A percentile compares a stretch with the other conserved stretches of the same genome.
Evolutionary conservation across 192 early-diverging fungal species (phyloP).

Genomic region (Phycomyces nitens): DNA sequence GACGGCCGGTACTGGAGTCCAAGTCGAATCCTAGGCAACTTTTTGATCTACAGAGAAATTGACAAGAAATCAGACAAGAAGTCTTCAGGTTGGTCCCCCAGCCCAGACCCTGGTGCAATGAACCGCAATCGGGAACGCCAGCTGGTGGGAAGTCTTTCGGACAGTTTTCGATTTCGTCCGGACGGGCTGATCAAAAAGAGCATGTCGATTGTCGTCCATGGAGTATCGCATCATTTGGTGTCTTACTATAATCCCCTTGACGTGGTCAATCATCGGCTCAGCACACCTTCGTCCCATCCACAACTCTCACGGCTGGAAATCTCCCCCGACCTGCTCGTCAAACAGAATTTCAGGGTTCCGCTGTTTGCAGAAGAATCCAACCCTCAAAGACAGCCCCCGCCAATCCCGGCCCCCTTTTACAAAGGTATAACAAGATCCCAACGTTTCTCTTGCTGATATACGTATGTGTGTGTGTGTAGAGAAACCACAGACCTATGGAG

Average conservation of each 20-base stretch:
- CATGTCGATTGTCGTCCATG: slow-evolving; percentile 51
- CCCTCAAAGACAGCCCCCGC: neutral
- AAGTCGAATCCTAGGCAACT: slow-evolving; percentile 63
- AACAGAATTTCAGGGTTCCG: slow-evolving; percentile 58
- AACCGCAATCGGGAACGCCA: slow-evolving; percentile 10
- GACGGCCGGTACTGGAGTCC: slow-evolving; percentile 66
- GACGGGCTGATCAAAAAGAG: slow-evolving; percentile 63
- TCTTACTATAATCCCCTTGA: slow-evolving; percentile 47
- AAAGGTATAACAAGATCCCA: slow-evolving; percentile 1
- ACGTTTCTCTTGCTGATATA: neutral
- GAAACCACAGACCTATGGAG: too few relatives aligned
- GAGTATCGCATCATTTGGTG: slow-evolving; percentile 37
- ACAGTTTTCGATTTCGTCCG: slow-evolving; percentile 29
- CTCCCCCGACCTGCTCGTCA: slow-evolving; percentile 50
- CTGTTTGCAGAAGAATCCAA: slow-evolving; percentile 30
- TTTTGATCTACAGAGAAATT: slow-evolving; percentile 62
- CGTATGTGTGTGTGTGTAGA: too few relatives aligned
- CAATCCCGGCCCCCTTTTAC: neutral
- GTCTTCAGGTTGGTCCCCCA: slow-evolving; percentile 18
- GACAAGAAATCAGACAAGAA: slow-evolving; percentile 25
- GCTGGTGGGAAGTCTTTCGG: slow-evolving; percentile 29
- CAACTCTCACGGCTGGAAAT: slow-evolving; percentile 53
- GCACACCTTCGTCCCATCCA: slow-evolving; percentile 51
- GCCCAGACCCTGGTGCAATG: neutral
- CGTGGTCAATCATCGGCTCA: slow-evolving; percentile 44